Base-by-base conservation (phyloP, 1,284 basidiomycete genomes). In the Dichomitus squalens region DNA sequence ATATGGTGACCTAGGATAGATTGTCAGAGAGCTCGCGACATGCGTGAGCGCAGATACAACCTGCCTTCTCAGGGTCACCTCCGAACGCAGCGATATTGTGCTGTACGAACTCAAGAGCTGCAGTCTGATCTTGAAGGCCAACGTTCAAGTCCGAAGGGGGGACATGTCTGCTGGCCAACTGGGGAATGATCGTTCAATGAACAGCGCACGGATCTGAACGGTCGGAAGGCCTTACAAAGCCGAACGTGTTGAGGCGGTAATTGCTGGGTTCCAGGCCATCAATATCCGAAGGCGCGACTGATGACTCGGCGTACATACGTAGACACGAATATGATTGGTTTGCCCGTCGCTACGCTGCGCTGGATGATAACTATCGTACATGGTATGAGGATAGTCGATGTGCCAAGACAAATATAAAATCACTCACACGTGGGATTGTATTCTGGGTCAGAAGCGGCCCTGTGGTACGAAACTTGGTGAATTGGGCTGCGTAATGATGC, bases 31-130 rank as follows among this genome's bases (percentile, higher is more conserved):
- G 39, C 16, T 27, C 33, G 9, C 41, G 41, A 21, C 39, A 35
- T 36, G n/a, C n/a, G 27, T n/a, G 18, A 7, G 34, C 23, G 23
- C 16, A 20, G 34, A 4, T 20, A 34, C 40, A 16, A 31, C 33
- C 52, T 57, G 83, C 84, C 72, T 85, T 86, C 38, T 68, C 61
- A 14, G 81, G 78, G 68, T 89, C 84, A 0, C 88, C 88, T 2
- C 87, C 87, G 64, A 91, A 90, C 0, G 73, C 72, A 0, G 73
- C 75, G 31, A 90, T 82, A 59, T 90, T 87, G 9, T 83, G 66
- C 57, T 85, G 81, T 2, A 90, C 65, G 70, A 87, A 91, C 16
- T 71, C 61, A 1, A 90, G 71, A 0, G 84, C 84, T 16, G 77
- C 72, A 7, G 78, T 75, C 59, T 88, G 83, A 65, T 90, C 87